Evolutionary conservation across 1,139 yeast species (phyloP), one percentile per base, ranked within the genome.

Genomic region (Eremothecium coryli): DNA sequence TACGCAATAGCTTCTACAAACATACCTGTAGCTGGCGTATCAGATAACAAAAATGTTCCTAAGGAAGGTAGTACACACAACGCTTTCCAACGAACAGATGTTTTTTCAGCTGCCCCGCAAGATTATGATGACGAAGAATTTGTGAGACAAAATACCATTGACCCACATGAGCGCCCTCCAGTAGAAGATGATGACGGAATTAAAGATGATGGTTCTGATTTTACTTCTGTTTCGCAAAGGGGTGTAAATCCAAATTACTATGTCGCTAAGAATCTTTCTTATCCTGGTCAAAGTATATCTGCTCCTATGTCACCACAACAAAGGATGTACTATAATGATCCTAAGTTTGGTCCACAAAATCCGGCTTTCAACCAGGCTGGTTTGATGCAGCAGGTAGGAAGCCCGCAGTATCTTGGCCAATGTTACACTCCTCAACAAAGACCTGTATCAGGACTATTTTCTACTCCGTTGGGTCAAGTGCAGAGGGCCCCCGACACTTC

Each of bases 161-260:
- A 42, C 24, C 46, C 44, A 14, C 36, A 44, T 17, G 43, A 39
- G 33, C 40, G 49, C 26, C 46, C 45, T 23, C 31, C 38, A n/a
- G 18, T 46, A 11, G 36, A 33, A n/a, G 53, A 46, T 30, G 46
- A 42, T 38, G 41, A 41, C 29, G 45, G 41, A 36, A 27, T 33
- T 29, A 36, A 35, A 30, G 58, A 52, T 24, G 46, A 45, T 21
- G 48, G 44, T 17, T 81, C 93, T 0, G 79, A 78, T 48, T 79
- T 80, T 52, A 82, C 93, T 0, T 76, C 86, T 35, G 82, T 82
- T 4, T 78, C 90, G 8, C 93, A 82, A 58, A 63, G 93, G 49
- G 85, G 77, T 5, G 66, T 74, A n/a, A 80, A 81, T 50, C 82
- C 84, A 11, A 62, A 62, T 29, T 77, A 75, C 46, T 60, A 56